Base-by-base conservation (phyloP, 2,329 filamentous ascomycete genomes). In the Aspergillus texensis region DNA sequence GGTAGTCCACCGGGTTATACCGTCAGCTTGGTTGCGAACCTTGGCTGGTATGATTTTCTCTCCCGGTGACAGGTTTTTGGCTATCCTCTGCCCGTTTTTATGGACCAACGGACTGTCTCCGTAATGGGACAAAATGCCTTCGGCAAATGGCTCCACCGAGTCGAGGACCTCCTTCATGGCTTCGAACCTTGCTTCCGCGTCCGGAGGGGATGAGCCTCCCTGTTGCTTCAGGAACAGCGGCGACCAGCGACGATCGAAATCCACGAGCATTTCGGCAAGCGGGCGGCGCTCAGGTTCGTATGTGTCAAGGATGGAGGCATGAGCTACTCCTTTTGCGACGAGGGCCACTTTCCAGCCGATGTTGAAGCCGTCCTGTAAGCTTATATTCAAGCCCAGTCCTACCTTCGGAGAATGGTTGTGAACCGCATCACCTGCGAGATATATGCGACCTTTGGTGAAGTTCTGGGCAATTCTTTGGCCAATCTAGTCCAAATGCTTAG, bases 261-360 rank as follows among this genome's bases (percentile, higher is more conserved):
- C 80, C 65, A 92, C 91, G 0, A 92, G 82, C 52, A 89, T 85
- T 63, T 88, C 80, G 0, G 89, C 90, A 2, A 91, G 84, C 16
- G 79, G 81, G 9, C 84, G 82, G 1, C 88, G 79, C 68, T 86
- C 84, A 0, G 76, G 77, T 43, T 82, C 77, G 67, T 85, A 86
- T 0, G 83, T 85, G 59, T 79, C 78, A 4, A 86, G 73, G 14
- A 85, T 78, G 0, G 72, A 70, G 1, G 76, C 75, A 19, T 75
- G 65, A 0, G 76, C 71, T 3, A 76, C 63, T 21, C 78, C 77
- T 34, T 79, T 81, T 30, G 84, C 72, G 0, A 84, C 83, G 14
- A 80, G 71, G 0, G 77, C 80, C 3, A 86, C 71, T 68, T 86
- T 86, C 84, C 84, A 86, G 28, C 81, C 83, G 0, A 86, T 77